Evolutionary conservation across 345 rosid species (phyloP).

Genomic region (Eucalyptus curtisii): DNA sequence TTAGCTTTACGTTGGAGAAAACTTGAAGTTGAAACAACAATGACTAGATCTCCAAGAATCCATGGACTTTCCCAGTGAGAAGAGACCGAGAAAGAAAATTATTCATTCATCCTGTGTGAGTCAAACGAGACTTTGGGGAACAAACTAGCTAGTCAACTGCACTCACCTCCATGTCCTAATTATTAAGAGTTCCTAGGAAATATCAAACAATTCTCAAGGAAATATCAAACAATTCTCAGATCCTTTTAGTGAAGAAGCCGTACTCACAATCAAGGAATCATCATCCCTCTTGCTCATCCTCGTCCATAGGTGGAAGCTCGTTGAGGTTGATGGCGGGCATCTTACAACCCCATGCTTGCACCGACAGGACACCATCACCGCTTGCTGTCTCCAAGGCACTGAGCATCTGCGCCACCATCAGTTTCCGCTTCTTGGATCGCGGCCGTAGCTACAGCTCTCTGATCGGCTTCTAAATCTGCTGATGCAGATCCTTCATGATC

Average conservation of each 20-base stretch:
- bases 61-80: neutral
- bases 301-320: neutral
- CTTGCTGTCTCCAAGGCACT: neutral
- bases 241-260: neutral
- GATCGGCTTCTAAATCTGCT: neutral
- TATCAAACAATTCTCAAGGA: neutral
- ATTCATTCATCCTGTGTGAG: neutral
- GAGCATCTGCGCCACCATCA: neutral
- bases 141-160: neutral
- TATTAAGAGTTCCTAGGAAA: neutral
- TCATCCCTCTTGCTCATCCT: neutral
- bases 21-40: too few species aligned
- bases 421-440: neutral
- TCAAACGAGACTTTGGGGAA: too few species aligned
- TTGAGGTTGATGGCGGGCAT: slow-evolving; percentile 10
- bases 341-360: neutral
- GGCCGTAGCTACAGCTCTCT: neutral
- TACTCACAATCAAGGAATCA: neutral
- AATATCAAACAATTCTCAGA: too few species aligned
- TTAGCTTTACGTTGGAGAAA: neutral
- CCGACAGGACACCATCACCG: neutral
- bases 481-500: neutral
- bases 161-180: neutral
- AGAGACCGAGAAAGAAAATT: neutral
- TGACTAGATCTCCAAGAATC: too few species aligned